Conservation (phyloP, 495 filamentous ascomycete genomes). For the Haplographium delicatum region DNA sequence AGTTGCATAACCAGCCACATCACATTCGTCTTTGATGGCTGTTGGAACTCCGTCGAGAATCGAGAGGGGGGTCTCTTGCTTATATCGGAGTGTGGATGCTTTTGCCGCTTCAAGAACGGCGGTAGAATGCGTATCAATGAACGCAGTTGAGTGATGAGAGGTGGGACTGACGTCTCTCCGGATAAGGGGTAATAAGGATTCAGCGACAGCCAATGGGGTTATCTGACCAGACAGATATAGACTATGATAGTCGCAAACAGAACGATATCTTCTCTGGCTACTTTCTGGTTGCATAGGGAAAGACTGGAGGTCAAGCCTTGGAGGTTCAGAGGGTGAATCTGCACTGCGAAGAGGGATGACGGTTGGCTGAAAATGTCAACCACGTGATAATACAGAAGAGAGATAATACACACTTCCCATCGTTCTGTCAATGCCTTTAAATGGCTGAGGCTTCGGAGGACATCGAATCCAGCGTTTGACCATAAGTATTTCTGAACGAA, state of each 20-base stretch:
- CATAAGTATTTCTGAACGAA: conserved; percentile 60
- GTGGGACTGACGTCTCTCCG: conserved; percentile 46
- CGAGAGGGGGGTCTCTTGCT: conserved; percentile 54
- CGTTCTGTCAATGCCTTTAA: conserved; percentile 57
- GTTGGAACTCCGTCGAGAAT: conserved; percentile 81
- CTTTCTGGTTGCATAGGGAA: conserved; percentile 29
- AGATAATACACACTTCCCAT: conserved; percentile 46
- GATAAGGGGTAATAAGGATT: conserved; percentile 66
- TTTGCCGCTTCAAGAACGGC: conserved; percentile 60
- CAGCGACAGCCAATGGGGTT: conserved; percentile 66
- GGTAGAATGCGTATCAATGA: conserved; percentile 55
- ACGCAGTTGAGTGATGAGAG: conserved; percentile 63
- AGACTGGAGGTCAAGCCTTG: conserved; percentile 33
- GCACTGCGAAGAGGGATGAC: conserved; percentile 59
- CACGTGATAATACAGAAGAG: neutral
- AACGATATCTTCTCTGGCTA: conserved; percentile 52
- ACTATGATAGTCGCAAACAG: conserved; percentile 69
- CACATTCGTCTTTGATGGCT: conserved; percentile 81
- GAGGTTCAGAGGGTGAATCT: conserved; percentile 21
- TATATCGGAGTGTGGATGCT: conserved; percentile 66
- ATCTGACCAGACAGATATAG: conserved; percentile 61
- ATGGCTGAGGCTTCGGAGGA: conserved; percentile 50
- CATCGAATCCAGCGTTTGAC: conserved; percentile 68
- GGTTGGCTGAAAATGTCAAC: conserved; percentile 46
- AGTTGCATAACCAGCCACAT: conserved; percentile 67